Evolutionary conservation across 305 asterid species (phyloP).

Genomic region (Fraxinus platypoda): DNA sequence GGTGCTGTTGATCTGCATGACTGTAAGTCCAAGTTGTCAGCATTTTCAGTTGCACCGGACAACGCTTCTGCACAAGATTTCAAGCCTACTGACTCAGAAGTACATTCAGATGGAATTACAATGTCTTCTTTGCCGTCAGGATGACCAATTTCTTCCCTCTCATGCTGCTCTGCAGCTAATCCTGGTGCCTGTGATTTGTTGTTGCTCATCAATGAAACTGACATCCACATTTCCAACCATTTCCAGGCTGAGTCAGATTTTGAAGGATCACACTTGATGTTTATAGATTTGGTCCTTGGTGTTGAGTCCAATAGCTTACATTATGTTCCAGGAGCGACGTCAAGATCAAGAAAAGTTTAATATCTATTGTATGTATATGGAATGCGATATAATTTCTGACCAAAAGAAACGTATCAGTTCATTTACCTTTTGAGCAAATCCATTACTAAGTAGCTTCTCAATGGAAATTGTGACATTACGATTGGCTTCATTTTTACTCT

Average conservation of each 20-base stretch:
- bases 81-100: conserved; percentile 35
- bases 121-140: conserved; percentile 35
- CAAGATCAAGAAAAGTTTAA: conserved; percentile 12
- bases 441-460: conserved; percentile 80
- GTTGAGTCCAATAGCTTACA: conserved; percentile 78
- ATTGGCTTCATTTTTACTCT: conserved; percentile 35
- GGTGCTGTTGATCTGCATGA: conserved; percentile 31
- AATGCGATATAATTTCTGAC: conserved; percentile 13
- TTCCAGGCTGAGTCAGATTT: conserved; percentile 87
- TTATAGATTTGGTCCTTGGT: conserved; percentile 56
- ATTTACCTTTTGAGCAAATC: conserved; percentile 87
- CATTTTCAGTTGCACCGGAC: conserved; percentile 36
- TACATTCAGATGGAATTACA: conserved; percentile 27
- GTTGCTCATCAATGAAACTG: conserved; percentile 52
- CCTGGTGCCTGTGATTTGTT: conserved; percentile 38
- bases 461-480: conserved; percentile 47
- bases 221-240: conserved; percentile 97
- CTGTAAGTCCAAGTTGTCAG: conserved; percentile 34
- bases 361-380: background rate
- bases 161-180: conserved; percentile 33
- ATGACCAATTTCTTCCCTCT: conserved; percentile 32
- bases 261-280: conserved; percentile 85
- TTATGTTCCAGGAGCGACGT: conserved; percentile 23
- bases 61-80: conserved; percentile 30
- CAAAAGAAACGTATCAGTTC: conserved; percentile 12